Conservation (phyloP, 2,329 filamentous ascomycete species). For the Pseudogymnoascus sp. region DNA sequence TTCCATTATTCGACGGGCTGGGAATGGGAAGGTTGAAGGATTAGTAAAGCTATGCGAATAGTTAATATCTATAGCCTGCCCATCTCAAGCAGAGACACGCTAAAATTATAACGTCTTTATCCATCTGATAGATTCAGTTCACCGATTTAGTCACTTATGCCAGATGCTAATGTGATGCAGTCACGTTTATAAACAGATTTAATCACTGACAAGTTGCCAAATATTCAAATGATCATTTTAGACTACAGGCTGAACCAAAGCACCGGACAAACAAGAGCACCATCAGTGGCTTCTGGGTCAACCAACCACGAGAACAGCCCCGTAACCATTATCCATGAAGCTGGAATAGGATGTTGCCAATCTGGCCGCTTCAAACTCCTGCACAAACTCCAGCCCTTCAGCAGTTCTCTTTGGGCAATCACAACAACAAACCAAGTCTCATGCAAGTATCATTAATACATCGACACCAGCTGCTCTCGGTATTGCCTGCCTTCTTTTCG, state of each 20-base stretch:
- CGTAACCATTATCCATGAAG: not conserved
- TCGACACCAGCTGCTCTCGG: not conserved
- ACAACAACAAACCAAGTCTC: not conserved
- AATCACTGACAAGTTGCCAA: not conserved
- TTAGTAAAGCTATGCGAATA: slow-evolving; percentile 4
- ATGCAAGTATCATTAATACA: not conserved
- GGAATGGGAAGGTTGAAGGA: slow-evolving; percentile 24
- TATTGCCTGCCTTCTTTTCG: not conserved
- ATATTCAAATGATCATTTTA: not conserved
- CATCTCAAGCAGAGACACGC: not conserved
- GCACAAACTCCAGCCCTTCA: not conserved
- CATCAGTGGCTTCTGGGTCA: not conserved
- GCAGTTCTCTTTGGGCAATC: not conserved
- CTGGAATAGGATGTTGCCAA: not conserved
- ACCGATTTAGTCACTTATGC: not conserved
- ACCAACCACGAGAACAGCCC: not conserved
- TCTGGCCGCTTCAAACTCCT: not conserved
- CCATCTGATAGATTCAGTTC: not conserved
- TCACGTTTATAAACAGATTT: not conserved
- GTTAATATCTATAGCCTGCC: not conserved
- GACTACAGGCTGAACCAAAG: not conserved
- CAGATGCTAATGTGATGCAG: not conserved
- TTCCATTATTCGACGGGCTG: slow-evolving; percentile 35
- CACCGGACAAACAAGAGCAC: not conserved
- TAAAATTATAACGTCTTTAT: not conserved